Evolutionary conservation across 2,329 filamentous ascomycete species (phyloP), one percentile per base, ranked within the genome.

Genomic region (Penicillium sp.): DNA sequence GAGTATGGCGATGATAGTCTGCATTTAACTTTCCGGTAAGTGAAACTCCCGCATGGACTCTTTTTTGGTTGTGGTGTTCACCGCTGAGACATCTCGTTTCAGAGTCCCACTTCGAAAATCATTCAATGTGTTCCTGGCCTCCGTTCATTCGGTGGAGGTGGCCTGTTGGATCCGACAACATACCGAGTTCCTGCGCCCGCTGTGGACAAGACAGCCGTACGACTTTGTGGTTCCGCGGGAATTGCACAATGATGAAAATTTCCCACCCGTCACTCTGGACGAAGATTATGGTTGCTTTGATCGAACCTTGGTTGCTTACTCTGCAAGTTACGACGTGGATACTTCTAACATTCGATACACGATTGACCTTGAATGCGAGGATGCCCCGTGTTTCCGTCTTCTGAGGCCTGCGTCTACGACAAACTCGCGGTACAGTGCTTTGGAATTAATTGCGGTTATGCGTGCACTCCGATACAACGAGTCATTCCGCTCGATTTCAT

Each of bases 391-490:
- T 38, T 91, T 91, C 71, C 83, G 84, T 64, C 81, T 91, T 9
- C 79, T 89, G 8, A 83, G 82, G 22, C 86, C 88, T 2, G 81
- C 82, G 22, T 76, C 81, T 1, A 62, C 71, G 10, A 78, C 81
- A 50, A 78, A 81, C 53, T 76, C 77, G 13, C 83, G 83, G 40
- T 91, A 91, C 70, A 83, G 80, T 2, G 79, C 82, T 4, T 73
- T 88, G 26, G 89, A 91, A 70, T 76, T 91, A n/a, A 81, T 91
- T 33, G 88, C 89, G 4, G 83, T 91, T n/a, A 84, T 90, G 81
- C 83, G 89, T 63, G 83, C 89, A 10, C 75, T 91, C 57, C 85
- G 89, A 44, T 91, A 90, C 74, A 91, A 91, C 70, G 88, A 91
- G 69, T 84, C 82, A 0, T 91, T 91, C 73, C 80, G 80, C 30